These are phyloP conservation scores for Ustilago nuda DNA, from an alignment of 1,284 basidiomycete species.

Conservation along the genomic window DNA sequence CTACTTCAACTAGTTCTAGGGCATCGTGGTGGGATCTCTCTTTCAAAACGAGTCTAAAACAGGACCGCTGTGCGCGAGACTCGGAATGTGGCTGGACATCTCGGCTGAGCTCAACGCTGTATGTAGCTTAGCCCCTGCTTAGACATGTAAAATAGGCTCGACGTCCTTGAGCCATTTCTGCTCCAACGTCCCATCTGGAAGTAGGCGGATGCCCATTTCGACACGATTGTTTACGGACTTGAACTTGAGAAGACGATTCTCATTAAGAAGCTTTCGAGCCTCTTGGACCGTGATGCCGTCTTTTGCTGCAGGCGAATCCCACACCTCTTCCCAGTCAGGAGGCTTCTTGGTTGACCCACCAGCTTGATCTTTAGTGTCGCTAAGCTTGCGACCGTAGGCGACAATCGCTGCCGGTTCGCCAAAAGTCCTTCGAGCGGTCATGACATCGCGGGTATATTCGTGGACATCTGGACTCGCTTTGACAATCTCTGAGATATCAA, in stretches of 20 bases:
- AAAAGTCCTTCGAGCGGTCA: conserved; percentile 3
- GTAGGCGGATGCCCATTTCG: background rate
- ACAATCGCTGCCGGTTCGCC: conserved; percentile 14
- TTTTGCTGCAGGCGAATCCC: background rate
- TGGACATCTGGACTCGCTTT: background rate
- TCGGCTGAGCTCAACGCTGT: background rate
- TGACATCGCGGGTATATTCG: background rate
- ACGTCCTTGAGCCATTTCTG: background rate
- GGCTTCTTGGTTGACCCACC: background rate
- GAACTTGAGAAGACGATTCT: background rate
- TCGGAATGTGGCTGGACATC: background rate
- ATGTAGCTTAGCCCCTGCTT: background rate
- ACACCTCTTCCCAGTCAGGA: background rate
- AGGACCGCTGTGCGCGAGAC: background rate
- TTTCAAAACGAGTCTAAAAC: no score
- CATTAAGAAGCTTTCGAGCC: background rate
- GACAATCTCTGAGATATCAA: background rate
- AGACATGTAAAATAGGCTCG: background rate
- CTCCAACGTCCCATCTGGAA: background rate
- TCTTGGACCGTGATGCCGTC: background rate
- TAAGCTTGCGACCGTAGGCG: conserved; percentile 7
- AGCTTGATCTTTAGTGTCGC: background rate
- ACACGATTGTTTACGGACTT: background rate
- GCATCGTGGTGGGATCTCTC: no score
- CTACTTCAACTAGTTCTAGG: no score